Percentiles rank a stretch among this genome's conserved stretches.
phyloP scores from a whole-genome alignment of 345 rosid genomes.

The Iberis pinnata region DNA sequence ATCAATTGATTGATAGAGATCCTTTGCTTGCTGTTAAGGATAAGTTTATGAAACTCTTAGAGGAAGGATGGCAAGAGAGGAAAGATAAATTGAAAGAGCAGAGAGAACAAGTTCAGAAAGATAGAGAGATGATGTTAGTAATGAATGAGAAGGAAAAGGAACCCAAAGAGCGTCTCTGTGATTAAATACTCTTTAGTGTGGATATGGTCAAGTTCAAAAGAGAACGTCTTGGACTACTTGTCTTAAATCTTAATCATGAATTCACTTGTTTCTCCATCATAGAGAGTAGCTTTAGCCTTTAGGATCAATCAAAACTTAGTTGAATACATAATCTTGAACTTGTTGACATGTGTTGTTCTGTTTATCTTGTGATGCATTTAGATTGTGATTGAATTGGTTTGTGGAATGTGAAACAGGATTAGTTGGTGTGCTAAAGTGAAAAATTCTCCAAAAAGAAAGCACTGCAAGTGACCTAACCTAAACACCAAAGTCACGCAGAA shows the following conservation, averaged over 20 bases:
- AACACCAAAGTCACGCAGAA: constrained; percentile 21
- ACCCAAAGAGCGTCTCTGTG: constrained; percentile 22
- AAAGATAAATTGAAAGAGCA: constrained; percentile 35
- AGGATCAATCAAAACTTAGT: too few relatives aligned
- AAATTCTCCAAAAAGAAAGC: constrained; percentile 22
- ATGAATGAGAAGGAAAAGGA: too few relatives aligned
- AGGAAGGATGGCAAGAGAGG: constrained; percentile 64
- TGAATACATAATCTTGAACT: too few relatives aligned
- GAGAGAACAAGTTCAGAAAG: constrained; percentile 39
- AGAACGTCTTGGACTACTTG: too few relatives aligned
- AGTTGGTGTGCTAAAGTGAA: background rate
- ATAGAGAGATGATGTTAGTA: constrained; percentile 35
- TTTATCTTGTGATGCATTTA: too few relatives aligned
- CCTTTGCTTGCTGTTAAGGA: constrained; percentile 65
- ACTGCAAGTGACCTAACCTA: constrained; percentile 26
- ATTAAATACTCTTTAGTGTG: background rate
- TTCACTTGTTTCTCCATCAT: too few relatives aligned
- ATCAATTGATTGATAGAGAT: constrained; percentile 51
- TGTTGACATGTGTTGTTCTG: too few relatives aligned
- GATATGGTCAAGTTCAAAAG: too few relatives aligned
- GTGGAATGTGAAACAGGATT: background rate
- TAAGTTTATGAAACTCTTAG: constrained; percentile 50
- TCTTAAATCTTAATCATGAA: too few relatives aligned
- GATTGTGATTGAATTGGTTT: too few relatives aligned
- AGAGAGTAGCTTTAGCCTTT: too few relatives aligned